Base-by-base conservation (phyloP, 495 filamentous ascomycete species). In the Penicillium fimorum region DNA sequence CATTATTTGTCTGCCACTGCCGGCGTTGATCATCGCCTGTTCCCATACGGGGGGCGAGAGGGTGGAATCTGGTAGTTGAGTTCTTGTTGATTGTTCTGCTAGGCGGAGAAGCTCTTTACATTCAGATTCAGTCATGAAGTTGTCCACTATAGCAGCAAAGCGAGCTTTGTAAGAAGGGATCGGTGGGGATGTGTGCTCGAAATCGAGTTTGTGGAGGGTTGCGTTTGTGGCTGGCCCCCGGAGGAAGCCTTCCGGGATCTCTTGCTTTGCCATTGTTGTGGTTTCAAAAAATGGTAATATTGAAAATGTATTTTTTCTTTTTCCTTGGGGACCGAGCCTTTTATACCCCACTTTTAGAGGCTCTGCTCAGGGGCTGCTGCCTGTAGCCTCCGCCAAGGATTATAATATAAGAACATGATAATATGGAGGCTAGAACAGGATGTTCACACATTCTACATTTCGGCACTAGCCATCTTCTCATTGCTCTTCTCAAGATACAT, bases 81-180 rank as follows among this genome's bases (percentile, higher is more conserved):
- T 55, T 12, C 42, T 25, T 15, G 60, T 70, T 15, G 66, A 64
- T 29, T 74, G 58, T 65, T 89, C 84, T 35, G 87, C 85, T 17
- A 85, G 66, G 10, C 60, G 52, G 30, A 87, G 61, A 2, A 91
- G 72, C 12, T 76, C 67, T 0, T 74, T 68, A 74, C 87, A 89
- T 73, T 90, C 87, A 6, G 66, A 59, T 35, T 77, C 76, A 25
- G 78, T 84, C 44, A 90, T 59, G 40, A 85, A 78, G 59, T 88
- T 73, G 73, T 90, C 86, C 10, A 89, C 77, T 0, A 89, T 70
- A 30, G 76, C 79, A 15, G 87, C 87, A 57, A 84, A 84, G 33
- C 71, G 60, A 40, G 72, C 67, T 44, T 75, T 73, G 71, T 80
- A 84, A 59, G 83, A 79, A 3, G 79, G 79, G 9, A 91, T 62